Percentiles rank a stretch among this genome's conserved stretches.
Evolutionary conservation across 2,329 filamentous ascomycete species (phyloP).

Genomic region (Podosphaera xanthii): DNA sequence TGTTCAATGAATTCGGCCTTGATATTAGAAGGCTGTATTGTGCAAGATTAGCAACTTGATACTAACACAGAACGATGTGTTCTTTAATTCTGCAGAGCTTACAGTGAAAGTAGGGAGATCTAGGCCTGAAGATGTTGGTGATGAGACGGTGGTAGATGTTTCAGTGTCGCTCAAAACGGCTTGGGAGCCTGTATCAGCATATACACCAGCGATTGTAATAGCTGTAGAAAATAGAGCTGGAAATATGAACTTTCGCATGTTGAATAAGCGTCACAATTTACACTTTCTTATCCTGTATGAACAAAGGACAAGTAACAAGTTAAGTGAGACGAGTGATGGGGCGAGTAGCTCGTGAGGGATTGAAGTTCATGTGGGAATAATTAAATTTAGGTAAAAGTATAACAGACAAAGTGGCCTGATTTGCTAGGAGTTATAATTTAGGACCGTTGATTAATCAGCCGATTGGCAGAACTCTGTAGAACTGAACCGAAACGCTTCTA

Average conservation of each 20-base stretch:
- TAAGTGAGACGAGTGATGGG: neutral
- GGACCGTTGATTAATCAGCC: neutral
- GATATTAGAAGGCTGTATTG: conserved; percentile 53
- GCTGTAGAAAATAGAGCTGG: conserved; percentile 42
- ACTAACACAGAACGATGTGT: neutral
- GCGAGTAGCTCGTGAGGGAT: neutral
- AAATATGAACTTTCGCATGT: conserved; percentile 66
- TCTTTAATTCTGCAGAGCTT: conserved; percentile 21
- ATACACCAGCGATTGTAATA: conserved; percentile 48
- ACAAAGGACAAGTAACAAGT: neutral
- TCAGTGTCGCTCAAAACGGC: conserved; percentile 26
- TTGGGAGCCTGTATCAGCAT: conserved; percentile 43
- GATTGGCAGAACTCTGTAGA: neutral
- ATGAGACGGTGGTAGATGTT: conserved; percentile 20
- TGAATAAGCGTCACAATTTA: neutral
- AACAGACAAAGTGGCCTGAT: neutral
- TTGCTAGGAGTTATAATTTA: neutral
- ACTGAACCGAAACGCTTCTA: neutral
- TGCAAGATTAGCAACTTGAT: neutral
- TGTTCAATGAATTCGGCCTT: conserved; percentile 96
- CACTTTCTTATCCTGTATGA: neutral
- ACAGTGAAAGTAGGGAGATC: conserved; percentile 73
- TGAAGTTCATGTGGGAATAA: neutral
- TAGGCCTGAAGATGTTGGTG: conserved; percentile 33
- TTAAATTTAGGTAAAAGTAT: neutral